Percentiles rank a stretch among this genome's conserved stretches.
Evolutionary conservation across 257 asterid species (phyloP).

Genomic region (Scutellaria minor): DNA sequence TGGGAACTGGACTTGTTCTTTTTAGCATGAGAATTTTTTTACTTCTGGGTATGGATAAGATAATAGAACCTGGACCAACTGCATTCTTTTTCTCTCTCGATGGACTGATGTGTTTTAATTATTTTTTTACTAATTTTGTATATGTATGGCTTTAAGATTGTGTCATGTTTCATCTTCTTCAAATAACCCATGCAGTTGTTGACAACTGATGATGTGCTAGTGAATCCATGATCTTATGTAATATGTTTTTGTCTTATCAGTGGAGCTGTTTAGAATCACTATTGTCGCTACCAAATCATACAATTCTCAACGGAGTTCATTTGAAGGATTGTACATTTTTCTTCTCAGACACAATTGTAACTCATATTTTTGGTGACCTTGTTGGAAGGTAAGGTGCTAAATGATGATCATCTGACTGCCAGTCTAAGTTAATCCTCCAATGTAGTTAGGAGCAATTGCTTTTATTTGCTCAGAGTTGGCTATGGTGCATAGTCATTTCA

Average conservation of each 20-base stretch:
- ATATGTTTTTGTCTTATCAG: constrained; percentile 46
- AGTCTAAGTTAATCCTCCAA: background rate
- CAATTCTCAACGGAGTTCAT: constrained; percentile 50
- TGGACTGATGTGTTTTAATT: background rate
- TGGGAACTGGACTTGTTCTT: constrained; percentile 2
- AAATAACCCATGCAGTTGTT: constrained; percentile 13
- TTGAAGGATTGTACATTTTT: constrained; percentile 37
- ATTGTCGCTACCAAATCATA: constrained; percentile 61
- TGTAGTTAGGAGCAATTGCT: constrained; percentile 11
- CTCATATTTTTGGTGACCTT: constrained; percentile 67
- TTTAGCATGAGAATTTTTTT: background rate
- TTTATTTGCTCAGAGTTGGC: constrained; percentile 12
- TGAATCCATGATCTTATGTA: constrained; percentile 30
- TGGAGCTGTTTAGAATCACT: constrained; percentile 87
- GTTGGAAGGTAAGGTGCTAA: constrained; percentile 65
- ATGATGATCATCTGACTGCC: constrained; percentile 10
- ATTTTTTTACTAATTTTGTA: constrained; percentile 5
- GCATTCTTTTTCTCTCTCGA: constrained; percentile 12
- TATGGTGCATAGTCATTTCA: constrained; percentile 11
- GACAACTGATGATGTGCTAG: constrained; percentile 19
- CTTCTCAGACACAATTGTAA: constrained; percentile 57
- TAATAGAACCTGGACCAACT: background rate
- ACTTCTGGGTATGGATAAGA: constrained; percentile 17
- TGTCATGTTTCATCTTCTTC: constrained; percentile 27
- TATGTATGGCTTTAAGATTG: constrained; percentile 14